Evolutionary conservation across 176 grass and related monocot genomes (phyloP).

Genomic region (Avena eriantha): DNA sequence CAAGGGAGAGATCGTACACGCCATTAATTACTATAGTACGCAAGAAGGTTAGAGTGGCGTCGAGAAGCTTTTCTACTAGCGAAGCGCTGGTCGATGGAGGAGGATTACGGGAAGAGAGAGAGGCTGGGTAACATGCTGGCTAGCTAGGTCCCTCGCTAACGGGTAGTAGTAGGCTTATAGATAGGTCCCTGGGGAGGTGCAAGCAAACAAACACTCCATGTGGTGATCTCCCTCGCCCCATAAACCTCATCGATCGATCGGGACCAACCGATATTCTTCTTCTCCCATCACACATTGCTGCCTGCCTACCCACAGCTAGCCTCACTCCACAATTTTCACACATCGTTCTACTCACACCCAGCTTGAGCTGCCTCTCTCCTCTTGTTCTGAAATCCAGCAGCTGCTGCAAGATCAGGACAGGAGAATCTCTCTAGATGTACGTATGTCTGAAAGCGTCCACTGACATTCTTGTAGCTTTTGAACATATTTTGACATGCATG

Average conservation of each 20-base stretch:
- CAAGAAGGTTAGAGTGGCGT: not conserved
- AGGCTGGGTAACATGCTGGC: not conserved
- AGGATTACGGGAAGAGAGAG: not conserved
- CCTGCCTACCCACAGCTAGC: not conserved
- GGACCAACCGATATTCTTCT: conserved; percentile 6
- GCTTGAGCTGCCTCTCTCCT: not conserved
- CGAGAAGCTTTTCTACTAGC: not conserved
- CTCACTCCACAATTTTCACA: not conserved
- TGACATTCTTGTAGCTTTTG: not conserved
- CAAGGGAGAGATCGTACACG: no score
- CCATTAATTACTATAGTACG: no score
- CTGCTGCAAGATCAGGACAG: not conserved
- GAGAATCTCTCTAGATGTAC: not conserved
- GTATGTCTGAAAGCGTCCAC: not conserved
- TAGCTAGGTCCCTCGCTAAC: not conserved
- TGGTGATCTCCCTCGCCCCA: conserved; percentile 34
- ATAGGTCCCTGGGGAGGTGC: conserved; percentile 19
- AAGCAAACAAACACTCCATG: conserved; percentile 52
- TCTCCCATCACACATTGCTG: not conserved
- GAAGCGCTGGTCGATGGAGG: not conserved
- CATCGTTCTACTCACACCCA: not conserved
- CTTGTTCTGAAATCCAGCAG: not conserved
- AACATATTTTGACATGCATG: not conserved
- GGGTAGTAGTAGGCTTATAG: not conserved
- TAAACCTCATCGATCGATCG: conserved; percentile 36